Evolutionary conservation across 345 rosid species (phyloP).

Genomic region (Aquilaria yunnanensis): DNA sequence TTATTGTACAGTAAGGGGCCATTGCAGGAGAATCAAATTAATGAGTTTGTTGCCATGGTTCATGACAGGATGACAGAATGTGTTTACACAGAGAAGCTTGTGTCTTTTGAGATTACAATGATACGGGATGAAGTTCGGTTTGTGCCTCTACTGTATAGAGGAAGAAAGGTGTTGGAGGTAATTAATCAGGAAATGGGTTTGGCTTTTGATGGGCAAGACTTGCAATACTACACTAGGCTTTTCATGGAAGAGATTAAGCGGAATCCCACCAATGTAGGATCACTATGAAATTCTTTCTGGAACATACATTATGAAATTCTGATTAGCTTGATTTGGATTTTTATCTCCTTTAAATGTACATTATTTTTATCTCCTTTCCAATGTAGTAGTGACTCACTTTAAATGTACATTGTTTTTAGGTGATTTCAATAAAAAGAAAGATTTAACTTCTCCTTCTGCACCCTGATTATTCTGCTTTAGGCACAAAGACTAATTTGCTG

Average conservation of each 20-base stretch:
- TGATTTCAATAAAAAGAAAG: not conserved
- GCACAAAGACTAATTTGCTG: no score
- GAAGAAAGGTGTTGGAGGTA: slow-evolving; percentile 76
- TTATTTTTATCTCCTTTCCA: no score
- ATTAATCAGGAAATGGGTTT: slow-evolving; percentile 89
- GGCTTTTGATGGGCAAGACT: slow-evolving; percentile 93
- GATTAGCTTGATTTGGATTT: not conserved
- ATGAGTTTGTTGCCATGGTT: slow-evolving; percentile 70
- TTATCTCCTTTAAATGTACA: not conserved
- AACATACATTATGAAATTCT: not conserved
- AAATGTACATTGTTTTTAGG: no score
- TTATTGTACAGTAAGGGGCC: slow-evolving; percentile 53
- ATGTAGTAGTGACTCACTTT: not conserved
- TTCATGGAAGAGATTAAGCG: slow-evolving; percentile 71
- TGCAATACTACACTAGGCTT: slow-evolving; percentile 75
- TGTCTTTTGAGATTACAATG: slow-evolving; percentile 61
- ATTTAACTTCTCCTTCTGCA: not conserved
- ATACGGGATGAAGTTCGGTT: slow-evolving; percentile 64
- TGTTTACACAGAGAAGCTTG: slow-evolving; percentile 49
- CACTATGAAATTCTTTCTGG: no score
- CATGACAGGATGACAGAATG: slow-evolving; percentile 95
- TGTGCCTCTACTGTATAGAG: slow-evolving; percentile 83
- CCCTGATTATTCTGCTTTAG: not conserved
- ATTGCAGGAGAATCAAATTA: slow-evolving; percentile 45
- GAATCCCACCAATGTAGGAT: slow-evolving; percentile 81